phyloP scores from a whole-genome alignment of 1,139 yeast genomes.

The Sugiyamaella japonica region DNA sequence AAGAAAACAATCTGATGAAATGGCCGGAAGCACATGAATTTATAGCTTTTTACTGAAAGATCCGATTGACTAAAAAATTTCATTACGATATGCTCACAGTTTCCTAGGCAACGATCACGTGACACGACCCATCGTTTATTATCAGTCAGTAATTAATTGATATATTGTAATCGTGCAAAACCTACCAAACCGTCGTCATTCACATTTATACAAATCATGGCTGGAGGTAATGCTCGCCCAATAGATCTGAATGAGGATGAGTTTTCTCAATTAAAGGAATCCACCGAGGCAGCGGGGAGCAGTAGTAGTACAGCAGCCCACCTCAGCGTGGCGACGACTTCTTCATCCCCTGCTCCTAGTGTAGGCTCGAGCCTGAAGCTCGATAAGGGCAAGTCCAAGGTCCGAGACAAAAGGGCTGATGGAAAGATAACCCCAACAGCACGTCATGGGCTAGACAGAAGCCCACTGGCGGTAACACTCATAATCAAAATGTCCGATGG shows the following conservation, averaged over 20 bases:
- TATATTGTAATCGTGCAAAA: background rate
- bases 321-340: background rate
- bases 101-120: conserved; percentile 8
- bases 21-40: conserved; percentile 1
- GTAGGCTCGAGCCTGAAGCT: conserved; percentile 8
- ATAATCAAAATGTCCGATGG: conserved; percentile 56
- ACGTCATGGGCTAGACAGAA: no score
- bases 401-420: conserved; percentile 4
- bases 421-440: background rate
- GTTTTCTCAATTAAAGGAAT: background rate
- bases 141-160: background rate
- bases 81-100: background rate
- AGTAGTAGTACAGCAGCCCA: background rate
- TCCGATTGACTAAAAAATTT: background rate
- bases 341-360: background rate
- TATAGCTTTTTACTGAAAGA: conserved; percentile 3
- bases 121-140: background rate
- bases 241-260: conserved; percentile 12
- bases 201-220: conserved; percentile 11
- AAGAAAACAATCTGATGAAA: conserved; percentile 20
- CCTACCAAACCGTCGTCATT: background rate
- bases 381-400: conserved; percentile 12
- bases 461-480: conserved; percentile 33
- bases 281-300: background rate
- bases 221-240: conserved; percentile 15